phyloP scores from a whole-genome alignment of 1,284 basidiomycete species.

The Wolfiporia cocos region DNA sequence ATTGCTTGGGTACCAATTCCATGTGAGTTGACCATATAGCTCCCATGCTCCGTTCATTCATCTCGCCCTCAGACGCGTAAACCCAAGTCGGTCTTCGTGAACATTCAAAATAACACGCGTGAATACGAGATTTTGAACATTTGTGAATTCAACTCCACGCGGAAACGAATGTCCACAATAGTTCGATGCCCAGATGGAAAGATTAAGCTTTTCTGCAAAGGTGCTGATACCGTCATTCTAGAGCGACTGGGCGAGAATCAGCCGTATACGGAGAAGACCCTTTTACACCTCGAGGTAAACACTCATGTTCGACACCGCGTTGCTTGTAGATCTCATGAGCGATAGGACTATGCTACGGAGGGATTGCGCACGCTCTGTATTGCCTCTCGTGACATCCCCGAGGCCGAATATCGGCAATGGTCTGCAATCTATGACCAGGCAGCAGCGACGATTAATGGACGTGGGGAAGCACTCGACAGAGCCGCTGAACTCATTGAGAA shows the following conservation, averaged over 20 bases:
- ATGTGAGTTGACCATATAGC: slow-evolving; percentile 48
- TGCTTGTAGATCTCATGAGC: slow-evolving; percentile 7
- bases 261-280: slow-evolving; percentile 81
- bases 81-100: slow-evolving; percentile 91
- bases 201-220: slow-evolving; percentile 96
- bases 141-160: slow-evolving; percentile 97
- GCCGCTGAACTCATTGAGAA: slow-evolving; percentile 96
- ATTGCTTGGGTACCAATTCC: slow-evolving; percentile 88
- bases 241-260: slow-evolving; percentile 84
- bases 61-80: slow-evolving; percentile 73
- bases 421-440: slow-evolving; percentile 84
- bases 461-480: slow-evolving; percentile 89
- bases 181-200: slow-evolving; percentile 85
- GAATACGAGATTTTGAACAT: slow-evolving; percentile 95
- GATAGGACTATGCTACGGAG: slow-evolving; percentile 91
- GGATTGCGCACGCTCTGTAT: slow-evolving; percentile 96
- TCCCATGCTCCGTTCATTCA: no score
- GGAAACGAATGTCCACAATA: slow-evolving; percentile 97
- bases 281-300: slow-evolving; percentile 83
- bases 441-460: slow-evolving; percentile 87
- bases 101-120: slow-evolving; percentile 63
- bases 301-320: slow-evolving; percentile 1
- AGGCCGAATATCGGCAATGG: slow-evolving; percentile 92
- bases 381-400: slow-evolving; percentile 87
- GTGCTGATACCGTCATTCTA: slow-evolving; percentile 95